These are phyloP conservation scores for Arthroderma uncinatum DNA, from an alignment of 2,329 filamentous ascomycete genomes.

Conservation along the genomic window DNA sequence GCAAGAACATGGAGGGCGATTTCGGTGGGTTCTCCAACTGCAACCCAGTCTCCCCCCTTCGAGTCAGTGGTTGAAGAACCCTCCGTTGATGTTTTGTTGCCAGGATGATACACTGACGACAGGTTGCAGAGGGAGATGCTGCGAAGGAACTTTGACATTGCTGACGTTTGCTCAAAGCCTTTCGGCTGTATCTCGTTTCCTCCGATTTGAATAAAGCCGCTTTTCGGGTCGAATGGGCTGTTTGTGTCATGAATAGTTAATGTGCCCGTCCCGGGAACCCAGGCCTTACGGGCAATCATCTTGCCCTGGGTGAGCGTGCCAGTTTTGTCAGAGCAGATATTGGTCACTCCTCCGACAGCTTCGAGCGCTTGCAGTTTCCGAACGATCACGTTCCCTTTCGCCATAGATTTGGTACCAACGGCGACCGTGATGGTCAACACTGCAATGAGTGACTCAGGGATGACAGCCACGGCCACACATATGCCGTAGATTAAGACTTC, in stretches of 20 bases:
- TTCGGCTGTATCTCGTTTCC: constrained; percentile 10
- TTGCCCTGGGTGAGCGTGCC: constrained; percentile 48
- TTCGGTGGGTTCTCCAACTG: constrained; percentile 52
- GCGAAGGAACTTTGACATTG: constrained; percentile 41
- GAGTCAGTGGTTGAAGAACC: constrained; percentile 15
- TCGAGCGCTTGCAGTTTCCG: constrained; percentile 42
- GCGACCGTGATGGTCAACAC: constrained; percentile 54
- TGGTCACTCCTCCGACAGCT: constrained; percentile 47
- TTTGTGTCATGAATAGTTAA: constrained; percentile 41
- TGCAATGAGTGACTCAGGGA: constrained; percentile 48
- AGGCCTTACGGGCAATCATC: constrained; percentile 45
- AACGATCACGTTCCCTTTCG: constrained; percentile 41
- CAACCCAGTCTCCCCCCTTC: constrained; percentile 42
- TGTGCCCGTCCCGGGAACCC: constrained; percentile 42
- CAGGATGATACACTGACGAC: constrained; percentile 42
- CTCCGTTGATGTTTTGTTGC: constrained; percentile 11
- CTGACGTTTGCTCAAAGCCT: neutral
- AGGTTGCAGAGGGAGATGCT: constrained; percentile 51
- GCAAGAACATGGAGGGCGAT: constrained; percentile 60
- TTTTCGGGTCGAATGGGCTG: constrained; percentile 43
- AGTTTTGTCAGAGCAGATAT: constrained; percentile 37
- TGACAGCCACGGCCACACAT: constrained; percentile 43
- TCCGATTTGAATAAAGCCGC: constrained; percentile 23
- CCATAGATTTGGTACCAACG: constrained; percentile 44
- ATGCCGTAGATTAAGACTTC: constrained; percentile 51